Evolutionary conservation across 1,284 basidiomycete genomes (phyloP), one percentile per base, ranked within the genome.

Genomic region (Trametes versicolor): DNA sequence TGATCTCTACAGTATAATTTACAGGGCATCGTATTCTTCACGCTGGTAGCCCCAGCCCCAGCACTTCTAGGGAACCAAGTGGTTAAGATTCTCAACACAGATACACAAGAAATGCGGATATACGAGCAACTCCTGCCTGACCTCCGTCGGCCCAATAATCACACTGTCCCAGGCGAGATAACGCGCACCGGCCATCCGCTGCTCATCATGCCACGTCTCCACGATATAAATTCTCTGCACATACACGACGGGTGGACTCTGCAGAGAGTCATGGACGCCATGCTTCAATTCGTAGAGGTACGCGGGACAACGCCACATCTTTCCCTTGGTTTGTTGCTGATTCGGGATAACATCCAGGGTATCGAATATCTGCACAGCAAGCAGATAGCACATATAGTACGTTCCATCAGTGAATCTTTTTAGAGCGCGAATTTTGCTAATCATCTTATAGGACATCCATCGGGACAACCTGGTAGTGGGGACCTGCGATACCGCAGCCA

Each of bases 171-270:
- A 15, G 47, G 32, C 13, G 55, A 57, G 21, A 43, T 48, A 1
- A n/a, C 15, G 5, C 45, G 25, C 13, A n/a, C n/a, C 4, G 43
- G 25, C 5, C 54, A 57, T 32, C 55, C 43, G 10, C n/a, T 57
- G 25, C 17, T 57, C 9, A 47, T 57, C 43, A 57, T 57, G 55
- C 55, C 55, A 8, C 13, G 29, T 19, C 41, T 57, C 17, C 7
- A 10, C 13, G 8, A 15, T 9, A 17, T 7, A 25, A 12, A 54
- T 37, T 17, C 23, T 17, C 25, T 27, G 15, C n/a, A 7, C 19
- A 13, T 4, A n/a, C 19, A 3, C 15, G 41, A 43, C 15, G 5
- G 15, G 15, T 43, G 15, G 19, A 19, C 41, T 17, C 19, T 4
- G 3, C 17, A 19, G 19, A 43, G 15, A 19, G 15, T 43, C 29